phyloP scores from a whole-genome alignment of 345 rosid genomes.

The Bruguiera gymnorhiza region DNA sequence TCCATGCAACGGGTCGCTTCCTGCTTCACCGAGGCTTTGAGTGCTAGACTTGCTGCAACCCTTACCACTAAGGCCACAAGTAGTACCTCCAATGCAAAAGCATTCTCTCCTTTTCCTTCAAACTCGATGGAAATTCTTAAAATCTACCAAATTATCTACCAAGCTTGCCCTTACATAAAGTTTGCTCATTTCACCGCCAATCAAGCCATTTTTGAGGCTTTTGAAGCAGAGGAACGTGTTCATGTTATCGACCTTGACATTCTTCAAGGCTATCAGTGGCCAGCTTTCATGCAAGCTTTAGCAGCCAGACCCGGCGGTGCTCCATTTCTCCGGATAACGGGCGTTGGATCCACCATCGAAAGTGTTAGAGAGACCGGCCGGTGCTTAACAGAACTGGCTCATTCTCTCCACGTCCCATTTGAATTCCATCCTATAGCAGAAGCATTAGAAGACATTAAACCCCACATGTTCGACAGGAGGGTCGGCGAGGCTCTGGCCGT shows the following conservation, averaged over 20 bases:
- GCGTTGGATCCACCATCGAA: conserved; percentile 45
- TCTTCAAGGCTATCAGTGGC: conserved; percentile 76
- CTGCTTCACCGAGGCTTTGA: conserved; percentile 63
- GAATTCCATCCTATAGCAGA: conserved; percentile 61
- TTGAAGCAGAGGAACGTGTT: conserved; percentile 70
- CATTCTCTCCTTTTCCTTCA: conserved; percentile 44
- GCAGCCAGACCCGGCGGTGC: conserved; percentile 56
- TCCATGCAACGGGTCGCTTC: conserved; percentile 70
- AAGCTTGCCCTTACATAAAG: conserved; percentile 63
- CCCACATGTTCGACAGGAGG: conserved; percentile 61
- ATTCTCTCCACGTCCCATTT: conserved; percentile 59
- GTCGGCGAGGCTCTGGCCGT: conserved; percentile 66
- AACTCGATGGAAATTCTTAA: conserved; percentile 55
- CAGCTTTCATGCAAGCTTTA: conserved; percentile 74
- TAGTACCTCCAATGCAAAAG: conserved; percentile 22
- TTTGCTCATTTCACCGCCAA: conserved; percentile 74
- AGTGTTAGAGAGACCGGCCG: conserved; percentile 52
- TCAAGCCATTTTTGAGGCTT: conserved; percentile 66
- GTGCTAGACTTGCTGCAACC: conserved; percentile 49
- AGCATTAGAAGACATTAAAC: conserved; percentile 50
- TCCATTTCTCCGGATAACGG: conserved; percentile 59
- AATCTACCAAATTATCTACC: conserved; percentile 60
- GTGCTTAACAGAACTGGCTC: conserved; percentile 58
- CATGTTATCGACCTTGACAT: conserved; percentile 68
- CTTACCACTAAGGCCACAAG: conserved; percentile 33